These are phyloP conservation scores for Neurospora sp. DNA, from an alignment of 495 filamentous ascomycete genomes.

Conservation along the genomic window DNA sequence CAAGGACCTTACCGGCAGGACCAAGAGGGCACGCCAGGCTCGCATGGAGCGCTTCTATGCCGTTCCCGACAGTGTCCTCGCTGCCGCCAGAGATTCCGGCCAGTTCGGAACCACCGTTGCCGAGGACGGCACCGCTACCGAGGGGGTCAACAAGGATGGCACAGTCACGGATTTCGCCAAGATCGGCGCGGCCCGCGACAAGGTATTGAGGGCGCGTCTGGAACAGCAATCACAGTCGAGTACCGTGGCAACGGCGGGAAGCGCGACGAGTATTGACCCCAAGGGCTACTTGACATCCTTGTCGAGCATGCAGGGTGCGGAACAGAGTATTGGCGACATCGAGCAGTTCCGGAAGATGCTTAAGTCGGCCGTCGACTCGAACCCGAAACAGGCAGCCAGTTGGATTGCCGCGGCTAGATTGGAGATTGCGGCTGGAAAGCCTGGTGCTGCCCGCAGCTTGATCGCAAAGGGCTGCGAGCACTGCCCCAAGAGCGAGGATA, in stretches of 20 bases:
- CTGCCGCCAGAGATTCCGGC: slow-evolving; percentile 64
- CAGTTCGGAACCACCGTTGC: slow-evolving; percentile 78
- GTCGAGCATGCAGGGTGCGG: slow-evolving; percentile 63
- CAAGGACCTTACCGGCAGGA: slow-evolving; percentile 90
- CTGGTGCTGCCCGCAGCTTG: slow-evolving; percentile 71
- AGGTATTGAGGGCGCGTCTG: slow-evolving; percentile 80
- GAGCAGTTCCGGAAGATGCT: slow-evolving; percentile 89
- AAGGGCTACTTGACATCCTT: slow-evolving; percentile 93
- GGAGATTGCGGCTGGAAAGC: slow-evolving; percentile 85
- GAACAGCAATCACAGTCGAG: slow-evolving; percentile 73
- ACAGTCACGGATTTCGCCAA: slow-evolving; percentile 98
- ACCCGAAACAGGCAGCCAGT: slow-evolving; percentile 88
- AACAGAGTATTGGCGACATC: slow-evolving; percentile 87
- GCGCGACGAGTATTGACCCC: slow-evolving; percentile 84
- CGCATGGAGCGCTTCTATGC: slow-evolving; percentile 83
- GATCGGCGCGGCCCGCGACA: slow-evolving; percentile 90
- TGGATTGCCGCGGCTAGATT: slow-evolving; percentile 93
- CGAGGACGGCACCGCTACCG: slow-evolving; percentile 57
- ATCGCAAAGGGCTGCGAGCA: slow-evolving; percentile 80
- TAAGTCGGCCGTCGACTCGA: slow-evolving; percentile 91
- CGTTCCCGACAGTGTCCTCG: slow-evolving; percentile 92
- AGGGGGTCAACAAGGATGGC: slow-evolving; percentile 51
- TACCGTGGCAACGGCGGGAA: slow-evolving; percentile 65
- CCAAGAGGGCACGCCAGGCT: slow-evolving; percentile 73
- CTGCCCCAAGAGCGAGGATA: slow-evolving; percentile 89